These are phyloP conservation scores for Trichosporon coremiiforme DNA, from an alignment of 1,284 basidiomycete species.

Conservation along the genomic window DNA sequence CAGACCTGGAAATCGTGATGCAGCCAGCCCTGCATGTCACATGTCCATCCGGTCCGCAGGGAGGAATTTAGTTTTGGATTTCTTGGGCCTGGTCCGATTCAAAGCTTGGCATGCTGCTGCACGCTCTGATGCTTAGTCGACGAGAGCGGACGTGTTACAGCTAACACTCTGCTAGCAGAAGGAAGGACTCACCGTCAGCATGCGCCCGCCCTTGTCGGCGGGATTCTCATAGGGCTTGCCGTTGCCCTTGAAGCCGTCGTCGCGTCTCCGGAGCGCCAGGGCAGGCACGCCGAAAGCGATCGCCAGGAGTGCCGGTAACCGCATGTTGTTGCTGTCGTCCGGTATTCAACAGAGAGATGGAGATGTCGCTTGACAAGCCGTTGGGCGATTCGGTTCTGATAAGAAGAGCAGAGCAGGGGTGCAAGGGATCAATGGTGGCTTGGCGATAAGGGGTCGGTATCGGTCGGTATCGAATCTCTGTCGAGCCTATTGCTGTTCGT, in stretches of 20 bases:
- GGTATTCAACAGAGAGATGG: neutral
- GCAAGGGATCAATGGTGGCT: constrained; percentile 1
- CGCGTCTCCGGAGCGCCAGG: neutral
- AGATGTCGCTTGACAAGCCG: neutral
- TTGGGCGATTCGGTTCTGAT: neutral
- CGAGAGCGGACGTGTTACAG: neutral
- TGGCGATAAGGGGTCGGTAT: neutral
- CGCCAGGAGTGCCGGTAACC: neutral
- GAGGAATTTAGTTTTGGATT: neutral
- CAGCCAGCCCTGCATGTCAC: neutral
- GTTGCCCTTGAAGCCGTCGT: constrained; percentile 4
- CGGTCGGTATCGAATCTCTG: neutral
- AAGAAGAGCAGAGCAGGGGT: neutral
- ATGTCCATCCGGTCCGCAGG: neutral
- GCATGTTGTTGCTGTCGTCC: neutral
- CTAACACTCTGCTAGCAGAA: neutral
- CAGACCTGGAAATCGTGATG: neutral
- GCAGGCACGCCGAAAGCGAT: constrained; percentile 5
- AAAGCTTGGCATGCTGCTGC: neutral
- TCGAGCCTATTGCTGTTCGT: neutral
- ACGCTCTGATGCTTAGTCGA: neutral
- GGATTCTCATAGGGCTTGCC: constrained; percentile 21
- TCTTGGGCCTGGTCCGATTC: too few relatives aligned
- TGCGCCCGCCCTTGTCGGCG: constrained; percentile 20
- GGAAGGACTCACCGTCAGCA: constrained; percentile 25